Conservation (phyloP, 1,284 basidiomycete species). For the Rhodotorula sp. region DNA sequence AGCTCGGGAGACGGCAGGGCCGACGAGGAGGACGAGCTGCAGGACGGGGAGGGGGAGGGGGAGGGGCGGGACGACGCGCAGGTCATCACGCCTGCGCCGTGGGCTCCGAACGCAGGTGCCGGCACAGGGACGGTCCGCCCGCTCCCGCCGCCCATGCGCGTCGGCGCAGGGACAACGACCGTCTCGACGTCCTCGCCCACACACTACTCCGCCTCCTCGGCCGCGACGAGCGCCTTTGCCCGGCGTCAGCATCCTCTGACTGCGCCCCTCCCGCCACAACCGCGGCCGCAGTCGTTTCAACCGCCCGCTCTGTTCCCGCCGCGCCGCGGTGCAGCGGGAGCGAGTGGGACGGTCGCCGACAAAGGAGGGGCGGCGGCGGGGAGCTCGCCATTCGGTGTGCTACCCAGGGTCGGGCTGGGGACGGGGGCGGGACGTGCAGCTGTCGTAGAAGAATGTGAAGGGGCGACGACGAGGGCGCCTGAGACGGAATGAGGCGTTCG, state of each 20-base stretch:
- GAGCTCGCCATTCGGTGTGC: slow-evolving; percentile 33
- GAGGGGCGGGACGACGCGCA: neutral
- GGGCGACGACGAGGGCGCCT: neutral
- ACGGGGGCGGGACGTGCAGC: neutral
- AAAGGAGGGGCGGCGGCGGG: slow-evolving; percentile 33
- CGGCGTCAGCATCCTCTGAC: slow-evolving; percentile 7
- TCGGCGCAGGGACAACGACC: neutral
- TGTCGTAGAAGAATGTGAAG: neutral
- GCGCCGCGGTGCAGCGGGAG: neutral
- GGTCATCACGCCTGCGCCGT: neutral
- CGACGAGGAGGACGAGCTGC: slow-evolving; percentile 14
- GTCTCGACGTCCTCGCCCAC: neutral
- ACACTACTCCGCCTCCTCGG: slow-evolving; percentile 1
- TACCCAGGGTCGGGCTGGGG: neutral
- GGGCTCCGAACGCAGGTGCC: neutral
- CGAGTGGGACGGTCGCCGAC: slow-evolving; percentile 21
- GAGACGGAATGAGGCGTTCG: too few species aligned
- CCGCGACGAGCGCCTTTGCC: neutral
- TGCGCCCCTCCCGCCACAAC: neutral
- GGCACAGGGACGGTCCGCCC: neutral
- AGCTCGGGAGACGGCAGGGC: slow-evolving; percentile 24
- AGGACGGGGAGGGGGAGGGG: neutral
- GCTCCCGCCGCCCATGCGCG: neutral
- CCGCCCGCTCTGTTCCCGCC: slow-evolving; percentile 14
- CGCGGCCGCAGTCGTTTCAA: neutral